Evolutionary conservation across 768 basidiomycete genomes (phyloP).

Genomic region (Tephrocybe sp.): DNA sequence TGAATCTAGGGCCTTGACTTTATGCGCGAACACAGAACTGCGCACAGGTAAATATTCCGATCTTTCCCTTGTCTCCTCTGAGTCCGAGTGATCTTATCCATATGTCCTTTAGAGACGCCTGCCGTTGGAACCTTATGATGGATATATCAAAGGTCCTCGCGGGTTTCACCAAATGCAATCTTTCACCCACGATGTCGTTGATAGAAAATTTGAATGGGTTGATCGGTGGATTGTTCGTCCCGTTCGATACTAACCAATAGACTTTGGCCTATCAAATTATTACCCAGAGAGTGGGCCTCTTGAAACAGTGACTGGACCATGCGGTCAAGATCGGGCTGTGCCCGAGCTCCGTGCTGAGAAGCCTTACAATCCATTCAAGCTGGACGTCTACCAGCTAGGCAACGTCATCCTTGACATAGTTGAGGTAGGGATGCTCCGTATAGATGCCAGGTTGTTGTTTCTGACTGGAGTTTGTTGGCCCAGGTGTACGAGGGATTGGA

Average conservation of each 20-base stretch:
- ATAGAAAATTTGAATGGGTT: not conserved
- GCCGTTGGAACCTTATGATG: conserved; percentile 5
- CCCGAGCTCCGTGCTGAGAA: not conserved
- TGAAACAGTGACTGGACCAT: too few relatives aligned
- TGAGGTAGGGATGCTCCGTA: not conserved
- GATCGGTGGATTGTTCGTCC: conserved; percentile 11
- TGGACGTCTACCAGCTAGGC: conserved; percentile 5
- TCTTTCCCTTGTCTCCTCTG: too few relatives aligned
- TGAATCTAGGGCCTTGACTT: conserved; percentile 5
- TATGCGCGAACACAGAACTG: conserved; percentile 2
- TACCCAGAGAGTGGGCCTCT: too few relatives aligned
- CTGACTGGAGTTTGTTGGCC: too few relatives aligned
- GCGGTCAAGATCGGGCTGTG: conserved; percentile 1
- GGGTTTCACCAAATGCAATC: not conserved
- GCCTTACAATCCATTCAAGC: conserved; percentile 5
- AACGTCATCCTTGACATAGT: conserved; percentile 1
- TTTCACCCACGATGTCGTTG: not conserved
- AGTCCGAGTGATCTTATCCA: too few relatives aligned
- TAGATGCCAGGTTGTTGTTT: too few relatives aligned
- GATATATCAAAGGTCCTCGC: conserved; percentile 3
- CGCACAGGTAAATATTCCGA: conserved; percentile 1
- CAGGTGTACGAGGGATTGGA: not conserved
- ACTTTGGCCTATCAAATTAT: not conserved
- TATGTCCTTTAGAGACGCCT: not conserved
- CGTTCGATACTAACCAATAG: conserved; percentile 6